Conservation (phyloP, 495 filamentous ascomycete species). For the Penicillium chermesinum region DNA sequence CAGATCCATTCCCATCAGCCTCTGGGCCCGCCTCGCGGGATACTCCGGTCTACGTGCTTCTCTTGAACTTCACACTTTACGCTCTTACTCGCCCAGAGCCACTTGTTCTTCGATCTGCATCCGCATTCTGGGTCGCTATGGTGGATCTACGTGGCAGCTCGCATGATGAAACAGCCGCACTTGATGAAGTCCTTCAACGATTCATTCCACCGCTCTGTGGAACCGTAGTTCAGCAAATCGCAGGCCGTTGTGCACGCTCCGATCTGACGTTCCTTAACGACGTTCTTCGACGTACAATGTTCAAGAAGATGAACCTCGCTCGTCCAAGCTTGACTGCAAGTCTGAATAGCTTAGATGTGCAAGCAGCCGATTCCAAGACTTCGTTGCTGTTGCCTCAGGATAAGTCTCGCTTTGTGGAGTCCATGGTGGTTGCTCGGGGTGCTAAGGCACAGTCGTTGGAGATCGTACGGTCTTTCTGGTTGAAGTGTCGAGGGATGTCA, state of each 20-base stretch:
- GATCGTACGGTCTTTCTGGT: conserved; percentile 63
- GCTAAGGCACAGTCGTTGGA: conserved; percentile 50
- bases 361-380: conserved; percentile 24
- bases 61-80: conserved; percentile 74
- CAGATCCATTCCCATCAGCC: conserved; percentile 13
- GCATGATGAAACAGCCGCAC: conserved; percentile 36
- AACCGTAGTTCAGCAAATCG: conserved; percentile 61
- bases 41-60: conserved; percentile 50
- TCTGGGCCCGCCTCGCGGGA: conserved; percentile 7
- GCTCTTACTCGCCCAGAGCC: conserved; percentile 68
- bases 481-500: conserved; percentile 61
- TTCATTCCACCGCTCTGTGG: conserved; percentile 56
- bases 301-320: conserved; percentile 58
- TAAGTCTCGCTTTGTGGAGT: conserved; percentile 33
- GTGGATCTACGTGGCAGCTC: conserved; percentile 37
- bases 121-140: conserved; percentile 71
- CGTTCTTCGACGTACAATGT: conserved; percentile 70
- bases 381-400: conserved; percentile 27
- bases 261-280: conserved; percentile 74
- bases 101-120: conserved; percentile 73
- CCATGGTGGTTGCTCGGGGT: conserved; percentile 53
- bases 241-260: conserved; percentile 68
- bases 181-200: conserved; percentile 51
- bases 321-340: conserved; percentile 55
- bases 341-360: conserved; percentile 48